These are phyloP conservation scores for Exophiala dermatitidis DNA, from an alignment of 2,329 filamentous ascomycete genomes.

Conservation along the genomic window DNA sequence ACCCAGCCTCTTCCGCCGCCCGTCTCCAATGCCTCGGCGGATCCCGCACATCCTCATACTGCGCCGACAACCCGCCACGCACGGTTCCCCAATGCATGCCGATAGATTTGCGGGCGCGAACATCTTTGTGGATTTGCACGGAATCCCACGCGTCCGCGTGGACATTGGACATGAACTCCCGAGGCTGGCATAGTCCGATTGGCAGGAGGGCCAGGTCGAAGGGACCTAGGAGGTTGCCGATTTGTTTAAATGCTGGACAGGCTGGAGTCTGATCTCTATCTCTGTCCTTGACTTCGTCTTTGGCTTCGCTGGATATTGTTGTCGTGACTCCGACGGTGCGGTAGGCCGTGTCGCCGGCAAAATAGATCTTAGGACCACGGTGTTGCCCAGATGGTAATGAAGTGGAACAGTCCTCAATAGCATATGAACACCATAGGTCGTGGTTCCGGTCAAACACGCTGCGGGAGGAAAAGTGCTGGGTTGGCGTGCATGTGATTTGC, in stretches of 20 bases:
- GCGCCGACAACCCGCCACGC: conserved; percentile 33
- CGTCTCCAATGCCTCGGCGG: conserved; percentile 42
- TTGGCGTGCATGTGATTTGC: conserved; percentile 41
- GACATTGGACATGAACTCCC: conserved; percentile 39
- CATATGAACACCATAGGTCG: conserved; percentile 46
- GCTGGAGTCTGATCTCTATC: conserved; percentile 33
- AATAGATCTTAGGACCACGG: conserved; percentile 26
- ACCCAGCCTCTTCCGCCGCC: conserved; percentile 38
- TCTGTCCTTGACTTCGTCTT: conserved; percentile 25
- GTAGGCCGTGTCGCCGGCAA: conserved; percentile 47
- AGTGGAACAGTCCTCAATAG: conserved; percentile 30
- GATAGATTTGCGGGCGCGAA: conserved; percentile 42
- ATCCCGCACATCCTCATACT: conserved; percentile 46
- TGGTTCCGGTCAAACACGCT: conserved; percentile 35
- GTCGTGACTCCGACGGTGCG: conserved; percentile 29
- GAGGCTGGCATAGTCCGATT: conserved; percentile 44
- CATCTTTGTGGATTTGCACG: conserved; percentile 42
- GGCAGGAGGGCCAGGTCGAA: conserved; percentile 46
- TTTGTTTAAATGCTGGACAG: conserved; percentile 44
- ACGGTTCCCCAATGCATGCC: conserved; percentile 48
- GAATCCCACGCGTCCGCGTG: conserved; percentile 45
- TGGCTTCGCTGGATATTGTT: conserved; percentile 20
- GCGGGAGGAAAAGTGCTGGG: conserved; percentile 44
- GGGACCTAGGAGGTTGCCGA: conserved; percentile 42
- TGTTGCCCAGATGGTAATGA: no score